Base-by-base conservation (phyloP, 1,139 yeast genomes). In the Magnusiomyces fungicola region DNA sequence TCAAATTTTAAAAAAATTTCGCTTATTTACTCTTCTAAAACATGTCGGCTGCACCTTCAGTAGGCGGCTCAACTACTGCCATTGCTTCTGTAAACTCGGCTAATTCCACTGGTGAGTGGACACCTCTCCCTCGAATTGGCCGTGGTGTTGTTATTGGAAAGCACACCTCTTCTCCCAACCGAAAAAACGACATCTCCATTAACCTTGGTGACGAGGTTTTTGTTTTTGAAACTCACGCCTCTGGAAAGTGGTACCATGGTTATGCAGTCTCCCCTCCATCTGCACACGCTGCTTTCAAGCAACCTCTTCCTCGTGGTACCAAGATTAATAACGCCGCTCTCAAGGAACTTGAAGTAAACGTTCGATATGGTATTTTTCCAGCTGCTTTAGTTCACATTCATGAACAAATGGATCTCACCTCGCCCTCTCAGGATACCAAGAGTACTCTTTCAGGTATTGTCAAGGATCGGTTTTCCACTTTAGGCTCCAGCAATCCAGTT, bases 141-240 rank as follows among this genome's bases (percentile, higher is more conserved):
- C 50, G 64, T 45, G 61, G 66, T 16, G 54, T 62, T 14, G 63
- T 64, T 32, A 54, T 59, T 32, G 60, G 58, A 9, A 54, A 59
- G 43, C 61, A 58, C 47, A 48, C 48, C 36, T 58, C 62, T n/a
- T 48, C 54, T 27, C 46, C 52, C 3, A 36, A 34, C 34, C 27
- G 53, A 43, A 50, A 42, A 40, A 45, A 43, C 43, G 53, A 50
- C 27, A 46, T 54, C 21, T 38, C 54, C 59, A 65, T 87, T 49
- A 82, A 80, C 61, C 83, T 88, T 21, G 96, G 96, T 34, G 95
- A 88, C 63, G 86, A 83, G 55, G 80, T 86, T 29, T 86, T 77
- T 64, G 71, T 86, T 33, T 85, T 88, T 61, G 96, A 88, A 64
- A 72, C 81, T 29, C 77, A 76, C 56, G 71, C 70, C 43, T 55